These are phyloP conservation scores for Tulasnella sp. DNA, from an alignment of 768 basidiomycete genomes.

Conservation along the genomic window DNA sequence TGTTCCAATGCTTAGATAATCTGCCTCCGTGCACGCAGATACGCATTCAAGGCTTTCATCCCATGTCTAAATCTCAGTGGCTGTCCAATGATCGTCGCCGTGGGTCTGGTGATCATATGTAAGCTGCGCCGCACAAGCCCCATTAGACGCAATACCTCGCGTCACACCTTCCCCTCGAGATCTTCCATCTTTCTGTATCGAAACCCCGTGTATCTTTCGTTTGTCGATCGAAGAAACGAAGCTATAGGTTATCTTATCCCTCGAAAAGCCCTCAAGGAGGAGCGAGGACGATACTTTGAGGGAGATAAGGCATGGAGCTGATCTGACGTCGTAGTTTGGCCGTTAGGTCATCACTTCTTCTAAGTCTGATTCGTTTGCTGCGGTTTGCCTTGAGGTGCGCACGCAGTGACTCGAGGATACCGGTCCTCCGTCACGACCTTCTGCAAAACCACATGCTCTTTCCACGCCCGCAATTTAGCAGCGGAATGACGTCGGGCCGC, in stretches of 20 bases:
- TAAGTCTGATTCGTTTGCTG: neutral
- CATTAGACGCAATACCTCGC: neutral
- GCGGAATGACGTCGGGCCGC: neutral
- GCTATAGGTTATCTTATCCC: neutral
- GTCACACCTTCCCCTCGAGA: no score
- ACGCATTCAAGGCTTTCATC: no score
- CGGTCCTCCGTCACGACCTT: neutral
- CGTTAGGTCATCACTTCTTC: no score
- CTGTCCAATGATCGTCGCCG: neutral
- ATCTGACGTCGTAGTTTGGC: neutral
- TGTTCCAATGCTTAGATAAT: neutral
- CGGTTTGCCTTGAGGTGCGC: neutral
- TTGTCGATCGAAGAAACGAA: neutral
- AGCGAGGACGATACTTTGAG: neutral
- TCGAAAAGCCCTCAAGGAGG: no score
- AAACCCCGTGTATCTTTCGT: neutral
- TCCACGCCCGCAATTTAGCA: neutral
- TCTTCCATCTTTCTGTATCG: neutral
- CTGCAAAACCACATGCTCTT: neutral
- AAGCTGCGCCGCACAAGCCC: neutral
- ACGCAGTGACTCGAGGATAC: neutral
- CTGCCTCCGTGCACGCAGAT: no score
- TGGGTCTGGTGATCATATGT: neutral
- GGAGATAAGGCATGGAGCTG: neutral
- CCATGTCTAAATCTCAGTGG: neutral